A percentile compares a stretch with the other conserved stretches of the same genome.
phyloP scores from a whole-genome alignment of 2,329 filamentous ascomycete genomes.

The Monosporascus sp. region DNA sequence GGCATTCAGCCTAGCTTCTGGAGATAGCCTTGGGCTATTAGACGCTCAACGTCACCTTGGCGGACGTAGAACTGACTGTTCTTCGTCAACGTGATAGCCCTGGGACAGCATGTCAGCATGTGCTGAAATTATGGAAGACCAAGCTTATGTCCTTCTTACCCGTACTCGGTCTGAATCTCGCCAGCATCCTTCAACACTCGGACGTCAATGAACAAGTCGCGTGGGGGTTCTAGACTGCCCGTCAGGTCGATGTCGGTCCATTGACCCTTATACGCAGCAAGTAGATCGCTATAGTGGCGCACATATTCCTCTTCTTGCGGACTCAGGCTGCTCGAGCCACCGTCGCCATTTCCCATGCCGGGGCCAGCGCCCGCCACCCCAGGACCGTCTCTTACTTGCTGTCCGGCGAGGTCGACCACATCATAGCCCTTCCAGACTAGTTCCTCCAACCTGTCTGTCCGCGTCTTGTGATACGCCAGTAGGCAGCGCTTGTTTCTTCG shows the following conservation, averaged over 20 bases:
- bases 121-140: not conserved
- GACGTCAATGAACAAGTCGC: conserved; percentile 94
- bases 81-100: conserved; percentile 91
- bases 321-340: conserved; percentile 70
- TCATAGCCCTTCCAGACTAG: conserved; percentile 90
- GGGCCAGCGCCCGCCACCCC: conserved; percentile 27
- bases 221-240: conserved; percentile 87
- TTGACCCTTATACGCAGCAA: conserved; percentile 95
- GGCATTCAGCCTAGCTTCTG: conserved; percentile 72
- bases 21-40: conserved; percentile 92
- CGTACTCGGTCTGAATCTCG: conserved; percentile 98
- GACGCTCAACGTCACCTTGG: conserved; percentile 87
- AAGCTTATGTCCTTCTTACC: conserved; percentile 49
- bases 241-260: conserved; percentile 98
- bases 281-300: conserved; percentile 80
- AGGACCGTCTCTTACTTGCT: conserved; percentile 42
- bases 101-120: conserved; percentile 29
- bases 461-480: conserved; percentile 85
- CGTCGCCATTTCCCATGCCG: conserved; percentile 39
- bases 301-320: conserved; percentile 97
- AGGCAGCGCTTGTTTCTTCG: conserved; percentile 93
- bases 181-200: conserved; percentile 93
- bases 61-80: conserved; percentile 98
- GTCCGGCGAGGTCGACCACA: conserved; percentile 63
- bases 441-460: conserved; percentile 87